Percentiles rank a stretch among this genome's conserved stretches.
Evolutionary conservation across 2,329 filamentous ascomycete genomes (phyloP).

Genomic region (Aspergillus sp.): DNA sequence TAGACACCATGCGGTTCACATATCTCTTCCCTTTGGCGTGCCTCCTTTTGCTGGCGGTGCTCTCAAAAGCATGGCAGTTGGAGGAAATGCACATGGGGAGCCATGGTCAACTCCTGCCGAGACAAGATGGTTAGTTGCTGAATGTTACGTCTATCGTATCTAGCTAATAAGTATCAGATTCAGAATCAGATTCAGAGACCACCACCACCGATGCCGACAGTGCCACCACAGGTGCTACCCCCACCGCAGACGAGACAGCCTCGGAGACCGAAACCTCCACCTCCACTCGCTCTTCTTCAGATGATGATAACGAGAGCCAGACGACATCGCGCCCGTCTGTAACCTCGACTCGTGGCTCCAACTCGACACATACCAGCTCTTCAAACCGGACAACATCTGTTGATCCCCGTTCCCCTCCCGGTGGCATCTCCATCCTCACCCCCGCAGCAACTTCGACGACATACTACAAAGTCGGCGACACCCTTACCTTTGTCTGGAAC

Average conservation of each 20-base stretch:
- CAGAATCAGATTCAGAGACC: slow-evolving; percentile 11
- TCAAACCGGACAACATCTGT: slow-evolving; percentile 47
- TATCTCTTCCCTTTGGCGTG: slow-evolving; percentile 37
- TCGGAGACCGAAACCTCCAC: slow-evolving; percentile 22
- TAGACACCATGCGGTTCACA: slow-evolving; percentile 39
- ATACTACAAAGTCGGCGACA: slow-evolving; percentile 68
- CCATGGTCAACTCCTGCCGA: slow-evolving; percentile 27
- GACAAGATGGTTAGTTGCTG: slow-evolving; percentile 31
- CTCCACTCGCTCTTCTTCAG: slow-evolving; percentile 14
- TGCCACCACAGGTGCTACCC: slow-evolving; percentile 23
- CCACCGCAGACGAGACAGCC: slow-evolving; percentile 21
- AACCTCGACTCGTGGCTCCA: slow-evolving; percentile 21
- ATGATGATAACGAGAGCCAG: slow-evolving; percentile 12
- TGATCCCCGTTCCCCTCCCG: slow-evolving; percentile 59
- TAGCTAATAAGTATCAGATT: not conserved
- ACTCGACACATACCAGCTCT: slow-evolving; percentile 29
- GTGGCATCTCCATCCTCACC: slow-evolving; percentile 66
- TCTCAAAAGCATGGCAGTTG: slow-evolving; percentile 37
- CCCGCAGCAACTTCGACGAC: slow-evolving; percentile 56
- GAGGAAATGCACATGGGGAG: slow-evolving; percentile 21
- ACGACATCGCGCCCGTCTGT: not conserved
- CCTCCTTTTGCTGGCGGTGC: slow-evolving; percentile 37
- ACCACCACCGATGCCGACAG: slow-evolving; percentile 26
- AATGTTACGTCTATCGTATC: not conserved
- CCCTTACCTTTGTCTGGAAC: slow-evolving; percentile 69